Evolutionary conservation across 805 yeast genomes (phyloP).

Genomic region (Metschnikowia shivogae): DNA sequence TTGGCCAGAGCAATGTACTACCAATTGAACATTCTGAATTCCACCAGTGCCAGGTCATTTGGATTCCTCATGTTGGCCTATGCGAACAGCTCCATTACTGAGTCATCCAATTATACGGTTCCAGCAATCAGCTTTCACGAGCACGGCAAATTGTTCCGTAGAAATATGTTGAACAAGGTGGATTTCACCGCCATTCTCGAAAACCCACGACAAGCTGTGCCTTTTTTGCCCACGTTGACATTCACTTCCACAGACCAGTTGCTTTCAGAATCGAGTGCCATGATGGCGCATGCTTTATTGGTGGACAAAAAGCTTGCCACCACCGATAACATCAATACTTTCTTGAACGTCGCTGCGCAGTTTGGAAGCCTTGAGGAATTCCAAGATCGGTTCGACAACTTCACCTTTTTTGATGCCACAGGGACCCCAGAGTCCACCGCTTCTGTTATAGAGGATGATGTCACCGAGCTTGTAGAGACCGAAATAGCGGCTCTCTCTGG

Average conservation of each 20-base stretch:
- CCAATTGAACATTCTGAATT: conserved; percentile 36
- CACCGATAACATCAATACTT: conserved; percentile 44
- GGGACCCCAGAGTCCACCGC: conserved; percentile 19
- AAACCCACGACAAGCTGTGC: conserved; percentile 39
- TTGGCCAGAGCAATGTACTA: conserved; percentile 65
- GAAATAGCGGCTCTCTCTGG: background rate
- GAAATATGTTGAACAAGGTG: conserved; percentile 41
- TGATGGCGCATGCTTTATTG: conserved; percentile 56
- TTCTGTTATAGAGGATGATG: conserved; percentile 5
- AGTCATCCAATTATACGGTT: conserved; percentile 10
- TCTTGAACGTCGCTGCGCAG: conserved; percentile 44
- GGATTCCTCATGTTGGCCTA: conserved; percentile 49
- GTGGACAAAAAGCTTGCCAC: conserved; percentile 42
- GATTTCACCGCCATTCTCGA: conserved; percentile 25
- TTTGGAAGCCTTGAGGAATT: conserved; percentile 33
- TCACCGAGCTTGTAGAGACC: conserved; percentile 1
- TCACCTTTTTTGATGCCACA: conserved; percentile 26
- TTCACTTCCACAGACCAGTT: conserved; percentile 41
- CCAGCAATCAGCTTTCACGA: conserved; percentile 36
- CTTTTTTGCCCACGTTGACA: conserved; percentile 61
- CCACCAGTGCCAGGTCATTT: conserved; percentile 38
- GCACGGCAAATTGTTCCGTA: conserved; percentile 45
- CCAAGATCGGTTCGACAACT: conserved; percentile 27
- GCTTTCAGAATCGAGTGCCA: conserved; percentile 71
- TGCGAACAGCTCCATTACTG: conserved; percentile 30